Percentiles rank a stretch among this genome's conserved stretches.
Conservation (phyloP, 352 stramenopile genomes). For the Globisporangium parvum region DNA sequence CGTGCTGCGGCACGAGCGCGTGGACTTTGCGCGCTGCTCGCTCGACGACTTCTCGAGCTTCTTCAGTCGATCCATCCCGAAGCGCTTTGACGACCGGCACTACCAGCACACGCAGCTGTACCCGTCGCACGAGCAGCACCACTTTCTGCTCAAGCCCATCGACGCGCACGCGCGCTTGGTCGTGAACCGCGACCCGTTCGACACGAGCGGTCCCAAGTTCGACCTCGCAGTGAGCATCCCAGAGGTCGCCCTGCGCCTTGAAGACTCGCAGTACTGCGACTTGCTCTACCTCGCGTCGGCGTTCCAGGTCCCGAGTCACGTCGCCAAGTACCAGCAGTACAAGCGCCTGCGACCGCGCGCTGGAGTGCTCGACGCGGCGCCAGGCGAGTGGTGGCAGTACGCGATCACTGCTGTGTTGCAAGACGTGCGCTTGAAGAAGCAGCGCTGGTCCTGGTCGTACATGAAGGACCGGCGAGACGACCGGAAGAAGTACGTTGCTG, state of each 20-base stretch:
- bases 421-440: conserved; percentile 55
- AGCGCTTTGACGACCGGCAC: conserved; percentile 70
- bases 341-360: conserved; percentile 52
- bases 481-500: conserved; percentile 56
- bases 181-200: conserved; percentile 76
- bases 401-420: conserved; percentile 58
- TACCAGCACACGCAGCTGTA: conserved; percentile 68
- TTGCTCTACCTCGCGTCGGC: conserved; percentile 70
- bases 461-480: conserved; percentile 81
- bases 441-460: conserved; percentile 75
- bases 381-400: conserved; percentile 78
- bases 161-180: conserved; percentile 75
- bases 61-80: conserved; percentile 77
- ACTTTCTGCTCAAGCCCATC: conserved; percentile 82
- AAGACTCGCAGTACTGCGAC: conserved; percentile 87
- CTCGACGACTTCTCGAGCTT: conserved; percentile 71
- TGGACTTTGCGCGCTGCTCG: conserved; percentile 68
- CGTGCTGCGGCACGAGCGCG: conserved; percentile 37
- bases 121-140: conserved; percentile 63
- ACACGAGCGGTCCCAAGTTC: conserved; percentile 72
- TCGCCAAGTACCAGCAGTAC: conserved; percentile 76
- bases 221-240: conserved; percentile 76
- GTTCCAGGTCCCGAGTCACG: conserved; percentile 66
- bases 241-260: conserved; percentile 72
- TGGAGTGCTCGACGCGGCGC: conserved; percentile 40